Conservation (phyloP, 805 yeast species). For the Starmerella asiatica region DNA sequence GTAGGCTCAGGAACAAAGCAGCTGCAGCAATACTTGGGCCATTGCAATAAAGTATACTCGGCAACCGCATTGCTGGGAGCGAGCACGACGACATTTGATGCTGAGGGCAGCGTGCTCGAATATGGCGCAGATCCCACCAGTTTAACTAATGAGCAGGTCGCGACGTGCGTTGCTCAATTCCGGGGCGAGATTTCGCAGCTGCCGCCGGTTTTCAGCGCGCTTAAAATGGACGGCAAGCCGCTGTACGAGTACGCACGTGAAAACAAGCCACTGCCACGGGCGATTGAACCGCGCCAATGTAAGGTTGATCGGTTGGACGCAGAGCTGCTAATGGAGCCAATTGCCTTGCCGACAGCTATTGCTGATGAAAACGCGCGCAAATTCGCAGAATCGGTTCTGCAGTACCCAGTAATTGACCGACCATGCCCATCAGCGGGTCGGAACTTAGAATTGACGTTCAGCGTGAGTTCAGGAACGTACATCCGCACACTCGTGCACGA, state of each 20-base stretch:
- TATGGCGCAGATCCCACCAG: conserved; percentile 43
- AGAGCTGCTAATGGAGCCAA: conserved; percentile 34
- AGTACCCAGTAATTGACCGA: neutral
- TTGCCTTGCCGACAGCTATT: conserved; percentile 22
- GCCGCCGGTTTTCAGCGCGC: conserved; percentile 90
- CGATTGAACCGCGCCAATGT: conserved; percentile 67
- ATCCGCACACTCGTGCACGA: conserved; percentile 84
- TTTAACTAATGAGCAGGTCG: conserved; percentile 36
- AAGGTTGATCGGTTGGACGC: conserved; percentile 43
- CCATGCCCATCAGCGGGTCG: conserved; percentile 17
- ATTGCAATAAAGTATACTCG: conserved; percentile 66
- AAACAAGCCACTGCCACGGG: conserved; percentile 68
- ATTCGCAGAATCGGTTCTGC: conserved; percentile 25
- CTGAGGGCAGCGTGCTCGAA: conserved; percentile 68
- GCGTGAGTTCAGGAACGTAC: conserved; percentile 90
- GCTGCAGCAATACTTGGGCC: conserved; percentile 55
- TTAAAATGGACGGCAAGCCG: conserved; percentile 89
- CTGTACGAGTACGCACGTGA: conserved; percentile 87
- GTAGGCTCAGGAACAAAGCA: conserved; percentile 85
- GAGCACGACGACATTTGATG: conserved; percentile 86
- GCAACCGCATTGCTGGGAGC: conserved; percentile 79
- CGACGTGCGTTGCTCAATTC: conserved; percentile 41
- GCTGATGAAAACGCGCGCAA: conserved; percentile 28
- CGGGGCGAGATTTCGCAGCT: conserved; percentile 74
- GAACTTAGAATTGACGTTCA: conserved; percentile 53